phyloP scores from a whole-genome alignment of 2,329 filamentous ascomycete species.

The Madurella mycetomatis region DNA sequence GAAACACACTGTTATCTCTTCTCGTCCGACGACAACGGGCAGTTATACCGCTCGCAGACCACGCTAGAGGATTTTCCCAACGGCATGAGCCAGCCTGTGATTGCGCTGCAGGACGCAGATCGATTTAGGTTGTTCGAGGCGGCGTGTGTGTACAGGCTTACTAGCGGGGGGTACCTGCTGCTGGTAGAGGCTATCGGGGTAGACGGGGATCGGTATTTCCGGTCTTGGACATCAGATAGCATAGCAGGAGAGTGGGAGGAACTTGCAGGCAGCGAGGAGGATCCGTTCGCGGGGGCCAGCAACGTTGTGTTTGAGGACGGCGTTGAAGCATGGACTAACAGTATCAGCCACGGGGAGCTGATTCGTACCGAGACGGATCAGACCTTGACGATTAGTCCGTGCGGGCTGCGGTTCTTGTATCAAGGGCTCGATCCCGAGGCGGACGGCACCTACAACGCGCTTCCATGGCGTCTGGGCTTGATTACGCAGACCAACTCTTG shows the following conservation, averaged over 20 bases:
- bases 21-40: conserved; percentile 39
- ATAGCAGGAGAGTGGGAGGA: conserved; percentile 33
- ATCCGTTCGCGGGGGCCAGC: conserved; percentile 35
- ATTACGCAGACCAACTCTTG: conserved; percentile 25
- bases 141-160: conserved; percentile 33
- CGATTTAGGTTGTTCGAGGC: conserved; percentile 36
- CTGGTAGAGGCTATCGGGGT: conserved; percentile 37
- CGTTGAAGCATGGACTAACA: conserved; percentile 32
- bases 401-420: conserved; percentile 34
- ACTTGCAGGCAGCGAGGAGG: conserved; percentile 33
- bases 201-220: conserved; percentile 35
- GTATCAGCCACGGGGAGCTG: conserved; percentile 32
- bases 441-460: conserved; percentile 31
- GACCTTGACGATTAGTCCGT: conserved; percentile 33
- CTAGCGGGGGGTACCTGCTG: conserved; percentile 33
- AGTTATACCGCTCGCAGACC: conserved; percentile 37
- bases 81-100: conserved; percentile 35
- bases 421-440: conserved; percentile 35
- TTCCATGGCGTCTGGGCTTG: conserved; percentile 36
- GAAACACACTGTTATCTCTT: conserved; percentile 34
- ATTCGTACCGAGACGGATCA: conserved; percentile 35
- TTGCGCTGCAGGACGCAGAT: conserved; percentile 29
- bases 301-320: conserved; percentile 35
- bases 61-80: conserved; percentile 31
- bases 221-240: conserved; percentile 34